Evolutionary conservation across 73 alveolate species (phyloP).

Genomic region (Paramecium sonneborni): DNA sequence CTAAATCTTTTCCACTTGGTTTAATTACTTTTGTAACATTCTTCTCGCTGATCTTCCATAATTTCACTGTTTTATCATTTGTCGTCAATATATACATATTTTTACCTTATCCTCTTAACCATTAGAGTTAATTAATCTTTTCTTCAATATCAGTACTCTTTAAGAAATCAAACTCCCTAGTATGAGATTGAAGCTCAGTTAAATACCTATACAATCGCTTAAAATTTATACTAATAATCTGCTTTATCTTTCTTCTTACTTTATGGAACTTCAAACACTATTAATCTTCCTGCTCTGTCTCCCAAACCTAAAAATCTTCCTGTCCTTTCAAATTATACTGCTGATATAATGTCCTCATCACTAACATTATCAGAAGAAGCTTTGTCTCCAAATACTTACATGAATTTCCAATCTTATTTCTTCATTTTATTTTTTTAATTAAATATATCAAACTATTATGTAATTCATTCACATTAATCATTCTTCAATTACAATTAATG

Average conservation of each 20-base stretch:
- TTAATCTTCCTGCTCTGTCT: slow-evolving; percentile 85
- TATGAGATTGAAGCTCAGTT: slow-evolving; percentile 81
- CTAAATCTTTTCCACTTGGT: slow-evolving; percentile 65
- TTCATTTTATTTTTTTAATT: background rate
- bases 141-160: slow-evolving; percentile 80
- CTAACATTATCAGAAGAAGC: slow-evolving; percentile 68
- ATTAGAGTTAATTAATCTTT: slow-evolving; percentile 76
- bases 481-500: background rate
- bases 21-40: slow-evolving; percentile 59
- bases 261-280: slow-evolving; percentile 69
- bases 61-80: slow-evolving; percentile 79
- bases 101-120: slow-evolving; percentile 75
- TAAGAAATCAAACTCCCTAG: slow-evolving; percentile 80
- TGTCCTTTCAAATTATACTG: slow-evolving; percentile 78
- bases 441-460: background rate
- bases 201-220: slow-evolving; percentile 67
- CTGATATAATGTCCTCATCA: slow-evolving; percentile 77
- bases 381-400: slow-evolving; percentile 67
- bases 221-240: slow-evolving; percentile 61
- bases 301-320: slow-evolving; percentile 84
- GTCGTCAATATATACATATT: slow-evolving; percentile 72
- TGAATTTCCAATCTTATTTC: slow-evolving; percentile 67
- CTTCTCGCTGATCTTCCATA: slow-evolving; percentile 69
- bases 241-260: slow-evolving; percentile 58
- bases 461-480: background rate